Evolutionary conservation across 495 filamentous ascomycete species (phyloP), one percentile per base, ranked within the genome.

Genomic region (Collariella sp.): DNA sequence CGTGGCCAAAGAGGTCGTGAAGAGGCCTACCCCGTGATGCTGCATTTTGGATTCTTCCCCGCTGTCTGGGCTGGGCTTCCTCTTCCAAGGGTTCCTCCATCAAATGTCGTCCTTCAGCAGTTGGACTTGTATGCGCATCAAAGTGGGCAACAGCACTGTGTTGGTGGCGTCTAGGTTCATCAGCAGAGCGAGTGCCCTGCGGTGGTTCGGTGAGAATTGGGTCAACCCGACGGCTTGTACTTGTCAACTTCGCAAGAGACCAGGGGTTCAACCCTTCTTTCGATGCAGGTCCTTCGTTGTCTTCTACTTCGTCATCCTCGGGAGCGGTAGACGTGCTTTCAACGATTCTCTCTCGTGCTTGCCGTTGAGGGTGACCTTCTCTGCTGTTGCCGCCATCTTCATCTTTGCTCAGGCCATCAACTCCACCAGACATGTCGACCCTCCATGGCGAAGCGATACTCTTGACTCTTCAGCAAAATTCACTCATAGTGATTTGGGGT

Each of bases 241-340:
- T 19, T 20, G 31, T 33, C 4, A 56, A 33, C 39, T 56, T 56
- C 11, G 62, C 66, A 38, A 65, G 59, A 1, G 60, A 56, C 61
- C 63, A 68, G 15, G 63, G 64, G 24, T 67, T 68, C 7, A 67
- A 16, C 7, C 55, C 59, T 35, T 62, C 56, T 26, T 50, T 39
- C n/a, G 55, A 39, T n/a, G 40, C 5, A 6, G 19, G 18, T 12
- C 3, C 24, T 5, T 3, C 19, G 15, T 18, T 22, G 5, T 26
- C 26, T 34, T 48, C 46, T 1, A 0, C 34, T 2, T 5, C 2
- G n/a, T 43, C 50, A 3, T 20, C 7, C 10, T 44, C 48, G 7
- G 24, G 3, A 18, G 16, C n/a, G 11, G 19, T 3, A 43, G 7
- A 13, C 38, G 19, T 31, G 24, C 26, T 51, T 16, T 29, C 16